phyloP scores from a whole-genome alignment of 768 basidiomycete genomes.

The Termitomyces heimii region DNA sequence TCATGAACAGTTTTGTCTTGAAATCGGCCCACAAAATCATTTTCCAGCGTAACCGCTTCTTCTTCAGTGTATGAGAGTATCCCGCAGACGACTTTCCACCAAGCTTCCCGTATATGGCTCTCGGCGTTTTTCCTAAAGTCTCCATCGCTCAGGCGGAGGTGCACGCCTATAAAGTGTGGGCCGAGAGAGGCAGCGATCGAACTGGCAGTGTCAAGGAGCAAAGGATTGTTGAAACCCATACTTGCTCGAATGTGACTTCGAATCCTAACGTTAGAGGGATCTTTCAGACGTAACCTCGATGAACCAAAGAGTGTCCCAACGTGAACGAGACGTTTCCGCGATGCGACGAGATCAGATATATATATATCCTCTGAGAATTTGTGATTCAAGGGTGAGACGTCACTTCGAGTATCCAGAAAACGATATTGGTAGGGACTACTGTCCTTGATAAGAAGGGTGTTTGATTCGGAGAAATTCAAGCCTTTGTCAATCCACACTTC shows the following conservation, averaged over 20 bases:
- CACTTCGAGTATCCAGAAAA: conserved; percentile 41
- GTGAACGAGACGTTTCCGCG: conserved; percentile 49
- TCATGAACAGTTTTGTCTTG: background rate
- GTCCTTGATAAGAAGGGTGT: conserved; percentile 49
- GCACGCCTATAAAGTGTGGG: conserved; percentile 51
- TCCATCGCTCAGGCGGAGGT: conserved; percentile 69
- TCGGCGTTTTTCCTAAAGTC: conserved; percentile 39
- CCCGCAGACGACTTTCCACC: conserved; percentile 50
- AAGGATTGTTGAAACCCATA: conserved; percentile 54
- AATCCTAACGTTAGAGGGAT: conserved; percentile 30
- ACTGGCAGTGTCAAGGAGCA: conserved; percentile 36
- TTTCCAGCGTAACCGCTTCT: conserved; percentile 28
- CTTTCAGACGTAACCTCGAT: conserved; percentile 51
- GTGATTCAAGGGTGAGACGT: conserved; percentile 18
- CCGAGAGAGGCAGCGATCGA: conserved; percentile 38
- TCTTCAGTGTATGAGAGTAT: conserved; percentile 36
- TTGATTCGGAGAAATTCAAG: conserved; percentile 30
- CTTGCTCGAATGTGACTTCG: conserved; percentile 42
- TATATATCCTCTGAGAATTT: conserved; percentile 40
- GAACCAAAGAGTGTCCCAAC: conserved; percentile 77
- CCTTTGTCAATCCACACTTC: conserved; percentile 37
- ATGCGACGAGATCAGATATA: conserved; percentile 34
- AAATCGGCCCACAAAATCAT: background rate
- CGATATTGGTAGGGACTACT: conserved; percentile 55
- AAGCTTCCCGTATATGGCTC: conserved; percentile 40